A percentile compares a stretch with the other conserved stretches of the same genome.
Evolutionary conservation across 176 grass and related monocot genomes (phyloP).

Genomic region (Ensete glaucum): DNA sequence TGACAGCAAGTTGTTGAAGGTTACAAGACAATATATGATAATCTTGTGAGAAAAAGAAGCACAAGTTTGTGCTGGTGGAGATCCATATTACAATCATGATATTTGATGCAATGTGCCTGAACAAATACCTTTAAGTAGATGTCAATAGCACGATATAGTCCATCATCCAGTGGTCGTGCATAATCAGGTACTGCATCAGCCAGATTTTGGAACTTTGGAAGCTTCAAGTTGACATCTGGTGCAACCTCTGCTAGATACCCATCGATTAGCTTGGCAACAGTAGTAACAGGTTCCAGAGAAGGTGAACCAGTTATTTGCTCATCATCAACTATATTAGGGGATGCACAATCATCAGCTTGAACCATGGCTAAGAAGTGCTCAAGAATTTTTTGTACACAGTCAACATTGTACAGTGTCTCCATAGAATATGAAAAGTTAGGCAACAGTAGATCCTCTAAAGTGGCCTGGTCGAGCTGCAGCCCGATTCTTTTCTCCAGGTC

Average conservation of each 20-base stretch:
- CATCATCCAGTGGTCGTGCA: slow-evolving; percentile 5
- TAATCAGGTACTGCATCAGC: slow-evolving; percentile 9
- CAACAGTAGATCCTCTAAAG: slow-evolving; percentile 10
- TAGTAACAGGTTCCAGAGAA: slow-evolving; percentile 6
- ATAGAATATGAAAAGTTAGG: slow-evolving; percentile 9
- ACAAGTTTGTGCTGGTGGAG: no score
- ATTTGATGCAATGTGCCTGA: neutral
- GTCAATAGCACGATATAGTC: slow-evolving; percentile 14
- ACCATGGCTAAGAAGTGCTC: slow-evolving; percentile 10
- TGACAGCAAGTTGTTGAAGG: no score
- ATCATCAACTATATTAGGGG: neutral
- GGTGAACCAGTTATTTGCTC: neutral
- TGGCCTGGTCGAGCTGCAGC: slow-evolving; percentile 2
- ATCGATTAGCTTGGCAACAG: slow-evolving; percentile 13
- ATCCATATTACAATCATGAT: no score
- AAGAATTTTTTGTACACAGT: slow-evolving; percentile 10
- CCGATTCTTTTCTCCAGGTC: slow-evolving; percentile 12
- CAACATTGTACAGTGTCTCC: slow-evolving; percentile 12
- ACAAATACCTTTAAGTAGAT: slow-evolving; percentile 10
- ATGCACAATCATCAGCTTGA: neutral
- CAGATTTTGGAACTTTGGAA: slow-evolving; percentile 10
- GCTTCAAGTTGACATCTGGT: slow-evolving; percentile 11
- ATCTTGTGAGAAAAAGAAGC: no score
- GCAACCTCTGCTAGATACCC: slow-evolving; percentile 10
- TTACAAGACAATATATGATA: no score